Percentiles rank a stretch among this genome's conserved stretches.
Evolutionary conservation across 2,329 filamentous ascomycete species (phyloP).

Genomic region (Trichoderma oligosporum): DNA sequence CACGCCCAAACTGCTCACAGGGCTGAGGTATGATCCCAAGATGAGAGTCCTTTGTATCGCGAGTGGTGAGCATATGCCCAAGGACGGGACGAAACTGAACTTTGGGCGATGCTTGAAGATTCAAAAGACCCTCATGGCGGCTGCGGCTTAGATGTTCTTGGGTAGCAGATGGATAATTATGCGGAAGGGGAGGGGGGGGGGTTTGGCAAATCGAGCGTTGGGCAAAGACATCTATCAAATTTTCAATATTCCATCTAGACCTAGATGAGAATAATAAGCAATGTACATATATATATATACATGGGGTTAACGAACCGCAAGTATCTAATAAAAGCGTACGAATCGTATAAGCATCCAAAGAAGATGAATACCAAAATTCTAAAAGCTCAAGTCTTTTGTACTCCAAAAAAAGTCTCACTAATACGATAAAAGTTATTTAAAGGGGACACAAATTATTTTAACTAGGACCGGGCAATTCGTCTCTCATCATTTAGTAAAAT

Average conservation of each 20-base stretch:
- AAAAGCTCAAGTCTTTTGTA: no score
- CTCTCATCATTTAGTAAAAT: conserved; percentile 20
- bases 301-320: not conserved
- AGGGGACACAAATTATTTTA: not conserved
- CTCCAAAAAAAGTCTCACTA: no score
- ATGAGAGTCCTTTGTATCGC: conserved; percentile 96
- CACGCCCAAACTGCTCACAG: conserved; percentile 88
- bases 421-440: no score
- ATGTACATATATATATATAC: not conserved
- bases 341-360: no score
- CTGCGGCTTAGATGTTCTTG: no score
- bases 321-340: not conserved
- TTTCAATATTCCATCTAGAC: no score
- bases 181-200: no score
- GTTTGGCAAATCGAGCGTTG: no score
- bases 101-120: conserved; percentile 45
- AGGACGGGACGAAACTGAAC: conserved; percentile 49
- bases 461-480: conserved; percentile 15
- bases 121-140: conserved; percentile 39
- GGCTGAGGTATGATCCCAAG: conserved; percentile 77
- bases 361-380: no score
- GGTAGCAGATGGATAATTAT: not conserved
- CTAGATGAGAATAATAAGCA: no score
- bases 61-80: conserved; percentile 71
- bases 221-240: no score